Conservation (phyloP, 768 basidiomycete genomes). For the Hygrocybe coccinea region DNA sequence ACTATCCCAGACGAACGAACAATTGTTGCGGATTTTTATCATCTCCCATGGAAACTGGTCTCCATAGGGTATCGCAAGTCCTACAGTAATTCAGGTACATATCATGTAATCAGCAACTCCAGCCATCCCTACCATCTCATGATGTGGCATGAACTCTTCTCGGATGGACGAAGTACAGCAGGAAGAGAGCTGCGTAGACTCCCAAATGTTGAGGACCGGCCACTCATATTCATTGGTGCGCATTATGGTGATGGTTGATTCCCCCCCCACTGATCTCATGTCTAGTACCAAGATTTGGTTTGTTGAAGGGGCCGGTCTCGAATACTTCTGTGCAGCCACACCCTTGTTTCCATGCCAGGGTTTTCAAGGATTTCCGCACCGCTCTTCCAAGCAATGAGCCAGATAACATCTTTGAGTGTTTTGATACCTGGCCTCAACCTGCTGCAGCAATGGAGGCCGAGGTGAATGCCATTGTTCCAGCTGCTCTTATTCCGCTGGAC, state of each 20-base stretch:
- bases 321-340: not conserved
- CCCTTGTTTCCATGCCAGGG: not conserved
- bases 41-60: not conserved
- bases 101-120: not conserved
- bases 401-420: not conserved
- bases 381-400: not conserved
- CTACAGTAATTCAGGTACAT: not conserved
- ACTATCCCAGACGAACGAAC: not conserved
- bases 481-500: too few species aligned
- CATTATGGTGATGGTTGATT: not conserved
- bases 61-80: not conserved
- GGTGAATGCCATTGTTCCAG: too few species aligned
- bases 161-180: not conserved
- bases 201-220: not conserved
- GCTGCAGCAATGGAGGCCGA: too few species aligned
- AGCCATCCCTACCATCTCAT: not conserved
- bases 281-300: not conserved
- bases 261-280: not conserved
- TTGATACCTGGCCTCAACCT: not conserved
- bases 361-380: not conserved
- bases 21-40: not conserved
- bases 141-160: conserved; percentile 1
- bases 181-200: not conserved
- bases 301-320: not conserved
- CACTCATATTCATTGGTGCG: not conserved